phyloP scores from a whole-genome alignment of 2,329 filamentous ascomycete genomes.

The Aureobasidium melanogenum region DNA sequence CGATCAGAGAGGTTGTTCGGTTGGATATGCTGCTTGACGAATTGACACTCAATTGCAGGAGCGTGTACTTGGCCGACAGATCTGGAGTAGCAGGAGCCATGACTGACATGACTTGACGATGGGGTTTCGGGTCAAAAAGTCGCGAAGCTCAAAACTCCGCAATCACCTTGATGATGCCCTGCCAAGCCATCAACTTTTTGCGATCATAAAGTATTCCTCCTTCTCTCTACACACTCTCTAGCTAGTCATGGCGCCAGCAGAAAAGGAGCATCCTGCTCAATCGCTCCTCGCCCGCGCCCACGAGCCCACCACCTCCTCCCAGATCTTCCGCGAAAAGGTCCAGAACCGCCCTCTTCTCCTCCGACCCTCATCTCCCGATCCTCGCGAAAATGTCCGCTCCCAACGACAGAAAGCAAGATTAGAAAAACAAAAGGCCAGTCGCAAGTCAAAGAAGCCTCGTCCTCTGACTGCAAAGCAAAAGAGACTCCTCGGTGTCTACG shows the following conservation, averaged over 20 bases:
- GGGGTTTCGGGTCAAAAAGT: background rate
- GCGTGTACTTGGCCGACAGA: constrained; percentile 17
- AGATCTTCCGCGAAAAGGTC: constrained; percentile 75
- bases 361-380: constrained; percentile 61
- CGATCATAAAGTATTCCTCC: background rate
- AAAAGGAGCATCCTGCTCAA: constrained; percentile 30
- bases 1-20: constrained; percentile 21
- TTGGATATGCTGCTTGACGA: constrained; percentile 24
- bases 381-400: constrained; percentile 44
- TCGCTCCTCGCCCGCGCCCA: constrained; percentile 69
- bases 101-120: background rate
- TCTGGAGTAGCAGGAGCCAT: background rate
- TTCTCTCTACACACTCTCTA: background rate
- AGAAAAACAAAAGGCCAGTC: constrained; percentile 23
- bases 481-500: constrained; percentile 62
- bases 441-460: constrained; percentile 42
- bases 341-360: constrained; percentile 74
- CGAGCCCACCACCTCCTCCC: constrained; percentile 58
- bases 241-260: background rate
- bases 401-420: constrained; percentile 28
- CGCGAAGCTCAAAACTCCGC: background rate
- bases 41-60: constrained; percentile 20
- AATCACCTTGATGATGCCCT: constrained; percentile 5
- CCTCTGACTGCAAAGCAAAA: constrained; percentile 76
- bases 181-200: constrained; percentile 1